These are phyloP conservation scores for Amaranthus hypochondriacus DNA, from an alignment of 148 eudicot species.

Conservation along the genomic window DNA sequence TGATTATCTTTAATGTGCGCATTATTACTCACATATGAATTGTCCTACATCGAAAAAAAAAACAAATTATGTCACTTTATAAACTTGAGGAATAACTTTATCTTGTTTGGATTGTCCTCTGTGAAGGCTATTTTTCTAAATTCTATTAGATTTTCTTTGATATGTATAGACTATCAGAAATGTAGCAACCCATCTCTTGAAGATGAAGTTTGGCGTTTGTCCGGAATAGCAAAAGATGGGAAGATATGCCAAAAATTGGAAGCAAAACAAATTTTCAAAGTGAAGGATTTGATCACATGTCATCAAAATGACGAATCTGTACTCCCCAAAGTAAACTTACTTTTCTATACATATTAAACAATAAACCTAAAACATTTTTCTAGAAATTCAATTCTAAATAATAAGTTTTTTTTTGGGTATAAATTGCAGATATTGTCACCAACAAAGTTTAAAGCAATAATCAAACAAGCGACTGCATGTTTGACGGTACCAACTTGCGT, in stretches of 20 bases:
- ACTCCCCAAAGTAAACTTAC: constrained; percentile 6
- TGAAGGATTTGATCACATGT: constrained; percentile 27
- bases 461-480: neutral
- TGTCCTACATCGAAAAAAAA: no score
- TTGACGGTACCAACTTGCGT: neutral
- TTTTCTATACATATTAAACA: neutral
- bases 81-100: no score
- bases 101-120: neutral
- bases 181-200: neutral
- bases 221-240: constrained; percentile 3
- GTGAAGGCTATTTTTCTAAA: no score
- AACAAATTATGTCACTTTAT: no score
- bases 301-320: neutral
- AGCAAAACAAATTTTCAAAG: constrained; percentile 21
- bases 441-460: neutral
- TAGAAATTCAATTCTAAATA: no score
- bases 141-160: neutral
- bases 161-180: constrained; percentile 2
- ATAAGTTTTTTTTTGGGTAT: neutral
- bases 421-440: constrained; percentile 21
- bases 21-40: no score
- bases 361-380: no score
- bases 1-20: no score
- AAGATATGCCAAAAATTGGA: constrained; percentile 8
- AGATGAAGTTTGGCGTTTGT: constrained; percentile 13